Percentiles rank a stretch among this genome's conserved stretches.
These are phyloP conservation scores for Alternaria metachromatica DNA, from an alignment of 2,329 filamentous ascomycete species.

Conservation along the genomic window DNA sequence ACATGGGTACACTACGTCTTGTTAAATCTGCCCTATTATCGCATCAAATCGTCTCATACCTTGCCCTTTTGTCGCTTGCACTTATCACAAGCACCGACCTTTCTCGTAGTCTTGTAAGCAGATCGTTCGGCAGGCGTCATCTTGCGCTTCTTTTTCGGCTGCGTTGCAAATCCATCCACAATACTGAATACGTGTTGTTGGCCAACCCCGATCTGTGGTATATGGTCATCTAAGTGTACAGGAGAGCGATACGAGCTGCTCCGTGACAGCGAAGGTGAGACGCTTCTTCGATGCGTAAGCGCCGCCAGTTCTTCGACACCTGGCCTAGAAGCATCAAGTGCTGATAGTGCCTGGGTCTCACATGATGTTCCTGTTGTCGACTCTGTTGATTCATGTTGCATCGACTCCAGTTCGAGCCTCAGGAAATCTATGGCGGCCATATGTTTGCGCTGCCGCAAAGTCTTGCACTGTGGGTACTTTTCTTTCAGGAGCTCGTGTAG, in stretches of 20 bases:
- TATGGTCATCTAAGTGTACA: background rate
- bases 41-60: conserved; percentile 14
- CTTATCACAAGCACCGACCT: conserved; percentile 34
- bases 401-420: conserved; percentile 25
- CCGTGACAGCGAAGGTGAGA: background rate
- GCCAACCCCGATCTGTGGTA: conserved; percentile 1
- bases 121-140: conserved; percentile 35
- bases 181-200: conserved; percentile 36
- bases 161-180: conserved; percentile 23
- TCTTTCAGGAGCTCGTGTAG: conserved; percentile 29
- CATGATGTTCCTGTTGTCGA: background rate
- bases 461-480: conserved; percentile 26
- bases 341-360: background rate
- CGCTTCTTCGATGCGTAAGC: background rate
- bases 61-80: conserved; percentile 37
- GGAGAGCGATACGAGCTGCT: background rate
- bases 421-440: conserved; percentile 39
- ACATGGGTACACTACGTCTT: conserved; percentile 3
- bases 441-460: conserved; percentile 34
- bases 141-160: conserved; percentile 33
- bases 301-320: background rate
- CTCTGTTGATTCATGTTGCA: conserved; percentile 14
- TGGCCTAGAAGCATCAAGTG: background rate
- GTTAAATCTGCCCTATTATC: background rate
- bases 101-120: conserved; percentile 35